Conservation (phyloP, 108 stramenopile species). For the Skeletonema tropicum region DNA sequence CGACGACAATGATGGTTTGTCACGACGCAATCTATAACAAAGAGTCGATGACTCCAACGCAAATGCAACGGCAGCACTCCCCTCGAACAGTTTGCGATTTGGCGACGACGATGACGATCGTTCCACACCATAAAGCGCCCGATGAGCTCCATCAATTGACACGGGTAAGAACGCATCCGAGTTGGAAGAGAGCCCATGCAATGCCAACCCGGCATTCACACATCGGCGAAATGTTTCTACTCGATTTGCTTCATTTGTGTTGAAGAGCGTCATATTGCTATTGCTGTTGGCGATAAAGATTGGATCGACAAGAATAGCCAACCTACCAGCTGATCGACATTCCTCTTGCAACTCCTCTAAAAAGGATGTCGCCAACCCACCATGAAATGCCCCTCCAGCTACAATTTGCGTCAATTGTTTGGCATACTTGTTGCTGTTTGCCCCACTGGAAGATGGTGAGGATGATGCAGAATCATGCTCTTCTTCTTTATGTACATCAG, state of each 20-base stretch:
- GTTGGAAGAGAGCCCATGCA: constrained; percentile 62
- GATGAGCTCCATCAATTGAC: constrained; percentile 41
- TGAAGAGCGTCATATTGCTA: background rate
- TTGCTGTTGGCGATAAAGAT: background rate
- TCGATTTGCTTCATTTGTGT: constrained; percentile 19
- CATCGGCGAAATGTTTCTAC: constrained; percentile 53
- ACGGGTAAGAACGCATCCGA: constrained; percentile 66
- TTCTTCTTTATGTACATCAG: background rate
- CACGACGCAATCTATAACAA: constrained; percentile 56
- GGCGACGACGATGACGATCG: background rate
- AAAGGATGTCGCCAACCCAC: constrained; percentile 63
- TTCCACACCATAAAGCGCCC: constrained; percentile 14
- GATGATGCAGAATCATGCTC: background rate
- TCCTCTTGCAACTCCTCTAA: constrained; percentile 78
- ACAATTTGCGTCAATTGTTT: constrained; percentile 16
- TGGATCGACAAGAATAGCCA: constrained; percentile 41
- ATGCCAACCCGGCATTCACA: constrained; percentile 59
- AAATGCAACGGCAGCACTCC: constrained; percentile 65
- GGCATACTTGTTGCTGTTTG: constrained; percentile 1
- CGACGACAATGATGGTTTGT: background rate
- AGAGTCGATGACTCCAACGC: constrained; percentile 74
- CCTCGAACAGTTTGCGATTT: constrained; percentile 50
- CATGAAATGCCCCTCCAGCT: constrained; percentile 54
- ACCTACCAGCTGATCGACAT: constrained; percentile 66
- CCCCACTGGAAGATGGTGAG: background rate